Conservation (phyloP, 768 basidiomycete genomes). For the Leucocoprinus leucothites region DNA sequence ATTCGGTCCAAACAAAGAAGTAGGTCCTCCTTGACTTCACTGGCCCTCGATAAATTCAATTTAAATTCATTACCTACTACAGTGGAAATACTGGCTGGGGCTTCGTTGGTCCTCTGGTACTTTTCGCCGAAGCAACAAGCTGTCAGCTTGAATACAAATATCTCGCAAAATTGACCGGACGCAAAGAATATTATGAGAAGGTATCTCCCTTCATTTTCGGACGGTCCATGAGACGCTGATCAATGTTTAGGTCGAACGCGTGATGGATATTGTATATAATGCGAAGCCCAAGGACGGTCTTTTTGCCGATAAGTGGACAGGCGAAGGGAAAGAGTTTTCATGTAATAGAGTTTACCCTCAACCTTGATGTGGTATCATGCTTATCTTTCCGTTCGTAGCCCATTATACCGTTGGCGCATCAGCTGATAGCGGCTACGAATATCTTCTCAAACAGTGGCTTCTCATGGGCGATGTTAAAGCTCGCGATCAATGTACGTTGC, state of each 20-base stretch:
- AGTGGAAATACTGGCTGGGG: not conserved
- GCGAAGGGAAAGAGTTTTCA: slow-evolving; percentile 28
- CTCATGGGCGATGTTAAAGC: slow-evolving; percentile 52
- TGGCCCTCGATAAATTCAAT: not conserved
- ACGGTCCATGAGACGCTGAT: not conserved
- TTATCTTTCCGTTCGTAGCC: slow-evolving; percentile 17
- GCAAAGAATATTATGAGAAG: slow-evolving; percentile 44
- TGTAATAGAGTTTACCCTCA: slow-evolving; percentile 16
- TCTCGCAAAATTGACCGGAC: slow-evolving; percentile 63
- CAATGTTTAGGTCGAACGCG: slow-evolving; percentile 16
- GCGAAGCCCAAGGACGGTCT: slow-evolving; percentile 14
- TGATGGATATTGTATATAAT: slow-evolving; percentile 17
- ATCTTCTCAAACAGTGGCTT: slow-evolving; percentile 67
- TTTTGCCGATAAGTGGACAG: slow-evolving; percentile 15
- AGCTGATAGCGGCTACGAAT: slow-evolving; percentile 69
- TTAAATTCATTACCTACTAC: not conserved
- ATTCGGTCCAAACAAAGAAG: slow-evolving; percentile 54
- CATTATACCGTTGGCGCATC: slow-evolving; percentile 51
- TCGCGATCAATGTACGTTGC: slow-evolving; percentile 52
- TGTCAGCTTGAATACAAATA: slow-evolving; percentile 80
- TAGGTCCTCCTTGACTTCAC: slow-evolving; percentile 20
- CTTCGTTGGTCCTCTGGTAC: slow-evolving; percentile 9
- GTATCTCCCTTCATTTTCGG: slow-evolving; percentile 18
- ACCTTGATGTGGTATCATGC: not conserved
- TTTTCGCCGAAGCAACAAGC: slow-evolving; percentile 41